These are phyloP conservation scores for Aspergillus wentii DNA, from an alignment of 495 filamentous ascomycete genomes.

Conservation along the genomic window DNA sequence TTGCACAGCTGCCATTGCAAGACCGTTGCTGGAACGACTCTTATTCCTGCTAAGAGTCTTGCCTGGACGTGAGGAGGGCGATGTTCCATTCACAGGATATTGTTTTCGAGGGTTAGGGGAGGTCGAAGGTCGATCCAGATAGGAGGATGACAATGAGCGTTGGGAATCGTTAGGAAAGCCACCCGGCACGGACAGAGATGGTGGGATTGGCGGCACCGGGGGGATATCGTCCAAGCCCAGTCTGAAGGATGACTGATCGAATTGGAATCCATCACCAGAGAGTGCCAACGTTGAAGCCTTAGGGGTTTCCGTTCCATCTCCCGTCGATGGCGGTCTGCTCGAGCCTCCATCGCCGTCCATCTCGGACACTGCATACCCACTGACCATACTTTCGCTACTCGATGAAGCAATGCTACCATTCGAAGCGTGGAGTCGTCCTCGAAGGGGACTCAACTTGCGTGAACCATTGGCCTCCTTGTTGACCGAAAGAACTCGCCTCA, in stretches of 20 bases:
- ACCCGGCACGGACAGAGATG: conserved; percentile 30
- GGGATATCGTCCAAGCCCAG: conserved; percentile 27
- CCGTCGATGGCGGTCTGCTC: conserved; percentile 20
- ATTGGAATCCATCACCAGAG: conserved; percentile 5
- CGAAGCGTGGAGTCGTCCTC: conserved; percentile 30
- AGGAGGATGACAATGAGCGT: conserved; percentile 20
- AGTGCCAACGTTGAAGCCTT: conserved; percentile 19
- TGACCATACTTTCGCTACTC: conserved; percentile 44
- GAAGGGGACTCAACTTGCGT: conserved; percentile 37
- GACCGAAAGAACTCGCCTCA: conserved; percentile 68
- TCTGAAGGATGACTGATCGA: conserved; percentile 3
- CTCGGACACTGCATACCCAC: conserved; percentile 33
- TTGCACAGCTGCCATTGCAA: conserved; percentile 18
- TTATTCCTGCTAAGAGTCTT: conserved; percentile 30
- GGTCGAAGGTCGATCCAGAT: conserved; percentile 33
- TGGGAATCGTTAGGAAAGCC: conserved; percentile 35
- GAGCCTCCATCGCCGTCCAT: conserved; percentile 27
- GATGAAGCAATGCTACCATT: conserved; percentile 35
- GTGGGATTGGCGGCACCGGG: conserved; percentile 40
- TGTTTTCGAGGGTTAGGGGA: conserved; percentile 25
- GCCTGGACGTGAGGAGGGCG: conserved; percentile 8
- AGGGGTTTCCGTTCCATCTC: conserved; percentile 32
- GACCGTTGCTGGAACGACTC: conserved; percentile 33
- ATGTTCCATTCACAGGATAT: conserved; percentile 13
- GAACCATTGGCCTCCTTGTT: conserved; percentile 27